Evolutionary conservation across 306 rosid genomes (phyloP).

Genomic region (Sicyos baderoa): DNA sequence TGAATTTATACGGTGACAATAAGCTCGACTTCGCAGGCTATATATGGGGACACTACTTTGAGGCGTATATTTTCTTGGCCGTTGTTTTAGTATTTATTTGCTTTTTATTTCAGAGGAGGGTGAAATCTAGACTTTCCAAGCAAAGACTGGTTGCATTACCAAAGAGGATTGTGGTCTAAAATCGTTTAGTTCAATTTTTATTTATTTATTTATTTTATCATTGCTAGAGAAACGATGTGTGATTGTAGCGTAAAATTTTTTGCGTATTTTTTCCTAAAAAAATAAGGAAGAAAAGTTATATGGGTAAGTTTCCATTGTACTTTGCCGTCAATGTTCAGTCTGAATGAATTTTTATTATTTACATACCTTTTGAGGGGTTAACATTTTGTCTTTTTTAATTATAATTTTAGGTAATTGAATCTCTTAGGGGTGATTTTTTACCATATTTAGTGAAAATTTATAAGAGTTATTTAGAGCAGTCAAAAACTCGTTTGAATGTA

Average conservation of each 20-base stretch:
- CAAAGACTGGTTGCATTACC: slow-evolving; percentile 36
- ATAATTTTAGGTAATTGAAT: no score
- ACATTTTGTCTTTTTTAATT: no score
- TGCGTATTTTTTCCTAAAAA: neutral
- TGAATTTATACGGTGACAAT: slow-evolving; percentile 45
- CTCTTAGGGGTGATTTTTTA: no score
- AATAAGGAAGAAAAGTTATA: neutral
- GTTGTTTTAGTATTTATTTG: slow-evolving; percentile 47
- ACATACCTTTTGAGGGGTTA: no score
- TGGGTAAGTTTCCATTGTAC: neutral
- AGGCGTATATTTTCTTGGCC: slow-evolving; percentile 40
- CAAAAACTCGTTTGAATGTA: no score
- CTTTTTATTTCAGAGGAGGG: slow-evolving; percentile 47
- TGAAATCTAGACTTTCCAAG: slow-evolving; percentile 33
- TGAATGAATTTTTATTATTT: neutral
- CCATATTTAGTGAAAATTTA: no score
- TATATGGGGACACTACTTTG: slow-evolving; percentile 44
- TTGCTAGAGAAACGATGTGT: neutral
- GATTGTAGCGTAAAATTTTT: neutral
- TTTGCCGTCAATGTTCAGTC: neutral
- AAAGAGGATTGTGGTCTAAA: slow-evolving; percentile 35
- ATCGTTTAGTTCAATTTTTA: neutral
- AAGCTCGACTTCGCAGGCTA: slow-evolving; percentile 31
- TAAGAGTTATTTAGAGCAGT: no score
- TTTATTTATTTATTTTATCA: neutral